Conservation (phyloP, 2,329 filamentous ascomycete genomes). For the Pyrenophora seminiperda region DNA sequence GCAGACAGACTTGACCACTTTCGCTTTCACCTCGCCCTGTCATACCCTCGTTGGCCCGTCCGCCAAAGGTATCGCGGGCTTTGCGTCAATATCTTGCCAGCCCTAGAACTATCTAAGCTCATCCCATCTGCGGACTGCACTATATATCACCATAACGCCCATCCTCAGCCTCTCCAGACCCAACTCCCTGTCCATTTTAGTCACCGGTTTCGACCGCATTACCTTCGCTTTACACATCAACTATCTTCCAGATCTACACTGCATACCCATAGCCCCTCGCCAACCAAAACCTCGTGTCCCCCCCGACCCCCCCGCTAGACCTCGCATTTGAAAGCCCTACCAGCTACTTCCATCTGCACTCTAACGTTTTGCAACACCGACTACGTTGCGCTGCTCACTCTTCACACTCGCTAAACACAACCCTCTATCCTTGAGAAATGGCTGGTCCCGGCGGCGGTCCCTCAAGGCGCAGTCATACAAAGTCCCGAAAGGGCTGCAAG, state of each 20-base stretch:
- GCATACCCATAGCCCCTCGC: conserved; percentile 43
- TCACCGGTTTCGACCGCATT: conserved; percentile 43
- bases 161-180: conserved; percentile 37
- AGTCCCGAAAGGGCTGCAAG: conserved; percentile 97
- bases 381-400: conserved; percentile 18
- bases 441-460: conserved; percentile 94
- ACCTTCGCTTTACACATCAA: conserved; percentile 38
- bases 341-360: conserved; percentile 16
- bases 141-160: conserved; percentile 47
- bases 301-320: conserved; percentile 18
- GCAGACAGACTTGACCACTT: conserved; percentile 43
- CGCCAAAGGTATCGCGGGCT: conserved; percentile 27
- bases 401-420: conserved; percentile 22
- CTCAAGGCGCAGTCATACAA: conserved; percentile 90
- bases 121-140: conserved; percentile 32
- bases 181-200: conserved; percentile 31
- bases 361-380: conserved; percentile 20
- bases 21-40: conserved; percentile 42
- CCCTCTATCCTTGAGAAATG: conserved; percentile 59
- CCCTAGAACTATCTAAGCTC: conserved; percentile 41
- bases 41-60: conserved; percentile 33
- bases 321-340: conserved; percentile 13
- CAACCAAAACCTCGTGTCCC: conserved; percentile 25
- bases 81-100: conserved; percentile 39
- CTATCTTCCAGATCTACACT: conserved; percentile 38